Evolutionary conservation across 2,329 filamentous ascomycete genomes (phyloP), one percentile per base, ranked within the genome.

Genomic region (Fusarium longipes): DNA sequence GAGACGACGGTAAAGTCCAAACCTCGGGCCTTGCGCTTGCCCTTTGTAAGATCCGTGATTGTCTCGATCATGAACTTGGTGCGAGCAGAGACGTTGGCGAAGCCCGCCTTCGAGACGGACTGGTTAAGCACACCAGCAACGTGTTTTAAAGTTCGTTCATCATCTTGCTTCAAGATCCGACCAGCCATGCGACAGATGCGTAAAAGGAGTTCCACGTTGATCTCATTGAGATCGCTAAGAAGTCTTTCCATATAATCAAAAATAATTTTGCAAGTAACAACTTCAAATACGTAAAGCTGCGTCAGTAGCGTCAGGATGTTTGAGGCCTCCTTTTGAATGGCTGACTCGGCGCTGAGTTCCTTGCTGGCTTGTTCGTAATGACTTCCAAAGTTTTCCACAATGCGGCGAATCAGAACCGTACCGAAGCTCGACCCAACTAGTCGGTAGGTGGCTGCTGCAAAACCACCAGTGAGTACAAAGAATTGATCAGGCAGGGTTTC

Each of bases 51-150:
- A 73, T 97, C 93, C 60, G 92, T 93, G 77, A 99, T 97, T 1
- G 91, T 96, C 74, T 98, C 95, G 50, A 99, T 92, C 94, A 98
- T 98, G 79, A 97, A 97, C 70, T 92, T 96, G 2, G 95, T 97
- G 56, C 96, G 89, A 11, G 94, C 92, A 2, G 93, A 95, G 27
- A 97, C 82, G 20, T 89, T 91, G 14, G 82, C 82, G 72, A 92
- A 88, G 6, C 91, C 92, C 33, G 85, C 81, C 61, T 87, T 89
- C 1, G 87, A 82, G 4, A 94, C 86, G 2, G 90, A 88, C 22
- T 90, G 89, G 67, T 93, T 92, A 58, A 98, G 86, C 48, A 93
- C 84, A 12, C 90, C 82, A 8, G 97, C 90, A 65, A 99, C 96
- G 65, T 97, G 93, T 76, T 97, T 97, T 48, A 99, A 82, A 0